These are phyloP conservation scores for Euptelea pleiosperma DNA, from an alignment of 164 flowering plant species.

Conservation along the genomic window DNA sequence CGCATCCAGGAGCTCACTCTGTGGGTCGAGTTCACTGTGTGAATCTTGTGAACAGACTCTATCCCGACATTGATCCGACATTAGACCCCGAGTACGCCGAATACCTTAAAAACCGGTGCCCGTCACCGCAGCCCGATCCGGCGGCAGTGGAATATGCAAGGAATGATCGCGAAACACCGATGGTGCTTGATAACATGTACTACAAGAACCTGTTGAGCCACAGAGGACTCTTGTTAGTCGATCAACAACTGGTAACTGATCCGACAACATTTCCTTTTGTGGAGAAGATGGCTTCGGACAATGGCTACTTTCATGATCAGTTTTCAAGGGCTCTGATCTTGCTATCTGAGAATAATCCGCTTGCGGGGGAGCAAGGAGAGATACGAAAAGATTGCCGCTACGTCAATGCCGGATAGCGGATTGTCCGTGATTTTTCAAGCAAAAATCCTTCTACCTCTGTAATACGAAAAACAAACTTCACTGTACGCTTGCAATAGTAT, in stretches of 20 bases:
- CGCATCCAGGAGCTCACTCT: slow-evolving; percentile 73
- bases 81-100: slow-evolving; percentile 57
- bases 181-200: slow-evolving; percentile 74
- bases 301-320: slow-evolving; percentile 61
- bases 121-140: slow-evolving; percentile 63
- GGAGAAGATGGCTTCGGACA: slow-evolving; percentile 73
- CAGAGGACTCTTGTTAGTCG: slow-evolving; percentile 64
- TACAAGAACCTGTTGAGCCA: slow-evolving; percentile 64
- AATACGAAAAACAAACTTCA: too few species aligned
- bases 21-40: slow-evolving; percentile 83
- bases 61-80: slow-evolving; percentile 78
- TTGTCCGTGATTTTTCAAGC: too few species aligned
- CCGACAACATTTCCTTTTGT: slow-evolving; percentile 58
- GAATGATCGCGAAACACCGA: slow-evolving; percentile 67
- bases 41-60: slow-evolving; percentile 66
- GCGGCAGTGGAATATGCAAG: slow-evolving; percentile 57
- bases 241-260: slow-evolving; percentile 61
- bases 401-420: slow-evolving; percentile 38
- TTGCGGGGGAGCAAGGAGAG: slow-evolving; percentile 62
- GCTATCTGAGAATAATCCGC: slow-evolving; percentile 73
- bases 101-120: slow-evolving; percentile 71
- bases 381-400: slow-evolving; percentile 74
- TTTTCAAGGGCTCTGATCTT: slow-evolving; percentile 54
- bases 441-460: too few species aligned
- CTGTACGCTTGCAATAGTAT: too few species aligned